These are phyloP conservation scores for Hamamelis virginiana DNA, from an alignment of 164 flowering plant genomes.

Conservation along the genomic window DNA sequence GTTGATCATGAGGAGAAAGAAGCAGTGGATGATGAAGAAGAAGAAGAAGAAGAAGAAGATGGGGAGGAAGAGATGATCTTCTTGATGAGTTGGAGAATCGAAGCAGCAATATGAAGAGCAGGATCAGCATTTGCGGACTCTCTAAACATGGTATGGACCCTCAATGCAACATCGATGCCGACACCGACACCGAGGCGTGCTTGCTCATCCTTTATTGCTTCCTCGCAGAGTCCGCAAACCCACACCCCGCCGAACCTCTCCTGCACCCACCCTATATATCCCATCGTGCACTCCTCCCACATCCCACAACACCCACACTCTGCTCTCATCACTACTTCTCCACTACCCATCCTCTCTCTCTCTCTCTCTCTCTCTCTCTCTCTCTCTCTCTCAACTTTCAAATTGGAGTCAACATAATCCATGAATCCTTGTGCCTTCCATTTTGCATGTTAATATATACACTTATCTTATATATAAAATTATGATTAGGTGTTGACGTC, in stretches of 20 bases:
- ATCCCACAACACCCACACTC: constrained; percentile 29
- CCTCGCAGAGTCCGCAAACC: constrained; percentile 30
- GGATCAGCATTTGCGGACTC: constrained; percentile 17
- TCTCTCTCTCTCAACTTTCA: no score
- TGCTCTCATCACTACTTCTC: constrained; percentile 19
- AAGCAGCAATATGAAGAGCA: constrained; percentile 7
- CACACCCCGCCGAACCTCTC: constrained; percentile 22
- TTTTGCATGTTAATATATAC: no score
- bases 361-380: constrained; percentile 5
- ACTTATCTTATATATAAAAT: no score
- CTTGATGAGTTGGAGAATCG: constrained; percentile 23
- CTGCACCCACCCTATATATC: constrained; percentile 22
- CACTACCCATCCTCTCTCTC: constrained; percentile 5
- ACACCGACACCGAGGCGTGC: constrained; percentile 24
- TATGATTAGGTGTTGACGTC: no score
- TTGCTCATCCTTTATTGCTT: constrained; percentile 30
- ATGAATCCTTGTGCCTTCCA: no score
- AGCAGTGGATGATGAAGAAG: no score
- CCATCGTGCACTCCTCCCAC: constrained; percentile 28
- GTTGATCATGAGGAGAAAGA: no score
- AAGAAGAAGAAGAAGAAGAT: neutral
- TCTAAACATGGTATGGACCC: constrained; percentile 17
- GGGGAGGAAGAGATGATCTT: constrained; percentile 17
- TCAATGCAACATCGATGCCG: constrained; percentile 20
- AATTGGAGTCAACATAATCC: no score